phyloP scores from a whole-genome alignment of 805 yeast genomes.

The Clavispora phyllophila region DNA sequence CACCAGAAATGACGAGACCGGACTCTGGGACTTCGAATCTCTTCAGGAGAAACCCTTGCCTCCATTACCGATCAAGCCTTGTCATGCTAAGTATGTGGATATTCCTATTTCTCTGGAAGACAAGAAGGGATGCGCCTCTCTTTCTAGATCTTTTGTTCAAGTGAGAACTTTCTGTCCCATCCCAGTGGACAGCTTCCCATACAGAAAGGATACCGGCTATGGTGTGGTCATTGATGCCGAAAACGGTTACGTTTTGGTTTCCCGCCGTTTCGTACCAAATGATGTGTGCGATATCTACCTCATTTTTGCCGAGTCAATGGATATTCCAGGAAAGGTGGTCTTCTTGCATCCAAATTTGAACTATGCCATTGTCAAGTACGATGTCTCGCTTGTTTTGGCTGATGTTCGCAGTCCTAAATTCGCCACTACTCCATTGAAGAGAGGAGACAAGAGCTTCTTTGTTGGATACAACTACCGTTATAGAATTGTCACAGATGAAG shows the following conservation, averaged over 20 bases:
- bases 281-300: conserved; percentile 71
- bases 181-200: conserved; percentile 71
- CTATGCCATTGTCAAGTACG: conserved; percentile 78
- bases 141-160: conserved; percentile 66
- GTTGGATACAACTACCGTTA: conserved; percentile 73
- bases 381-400: conserved; percentile 67
- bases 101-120: conserved; percentile 51
- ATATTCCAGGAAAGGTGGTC: conserved; percentile 73
- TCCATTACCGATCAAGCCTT: conserved; percentile 47
- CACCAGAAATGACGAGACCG: conserved; percentile 50
- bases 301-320: conserved; percentile 80
- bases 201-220: conserved; percentile 55
- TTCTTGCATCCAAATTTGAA: conserved; percentile 86
- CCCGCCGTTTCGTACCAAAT: conserved; percentile 77
- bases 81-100: conserved; percentile 64
- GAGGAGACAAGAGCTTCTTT: conserved; percentile 75
- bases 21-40: conserved; percentile 50
- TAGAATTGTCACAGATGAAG: conserved; percentile 68
- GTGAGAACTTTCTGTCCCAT: conserved; percentile 63
- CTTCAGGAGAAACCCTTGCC: conserved; percentile 60
- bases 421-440: conserved; percentile 48
- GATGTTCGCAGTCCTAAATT: conserved; percentile 67
- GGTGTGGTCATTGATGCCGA: conserved; percentile 81
- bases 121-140: conserved; percentile 44
- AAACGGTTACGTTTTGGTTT: conserved; percentile 73